Evolutionary conservation across 108 stramenopile genomes (phyloP).

Genomic region (Fragilariopsis cylindrus): DNA sequence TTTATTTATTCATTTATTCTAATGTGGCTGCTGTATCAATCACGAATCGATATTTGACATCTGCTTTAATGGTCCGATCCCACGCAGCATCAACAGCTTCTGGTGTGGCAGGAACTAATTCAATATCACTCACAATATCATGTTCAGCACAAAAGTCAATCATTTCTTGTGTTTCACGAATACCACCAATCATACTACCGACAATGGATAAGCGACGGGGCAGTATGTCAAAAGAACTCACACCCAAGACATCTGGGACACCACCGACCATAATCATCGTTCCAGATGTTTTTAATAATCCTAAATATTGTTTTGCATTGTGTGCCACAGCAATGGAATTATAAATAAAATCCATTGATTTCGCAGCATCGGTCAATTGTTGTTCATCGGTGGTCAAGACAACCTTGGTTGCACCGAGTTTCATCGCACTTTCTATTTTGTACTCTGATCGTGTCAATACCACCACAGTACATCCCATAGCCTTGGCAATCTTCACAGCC

Average conservation of each 20-base stretch:
- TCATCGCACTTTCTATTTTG: slow-evolving; percentile 44
- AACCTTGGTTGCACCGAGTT: slow-evolving; percentile 36
- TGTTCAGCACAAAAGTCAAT: slow-evolving; percentile 56
- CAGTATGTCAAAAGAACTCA: slow-evolving; percentile 27
- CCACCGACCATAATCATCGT: slow-evolving; percentile 40
- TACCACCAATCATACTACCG: slow-evolving; percentile 55
- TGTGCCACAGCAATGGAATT: slow-evolving; percentile 48
- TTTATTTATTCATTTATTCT: too few relatives aligned
- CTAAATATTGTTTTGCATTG: slow-evolving; percentile 30
- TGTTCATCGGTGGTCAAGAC: slow-evolving; percentile 41
- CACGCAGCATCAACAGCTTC: not conserved
- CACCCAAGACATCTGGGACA: slow-evolving; percentile 24
- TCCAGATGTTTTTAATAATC: slow-evolving; percentile 39
- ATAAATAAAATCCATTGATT: slow-evolving; percentile 49
- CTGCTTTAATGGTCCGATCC: too few relatives aligned
- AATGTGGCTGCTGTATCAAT: too few relatives aligned
- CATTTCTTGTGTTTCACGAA: slow-evolving; percentile 56
- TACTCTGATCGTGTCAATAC: slow-evolving; percentile 44
- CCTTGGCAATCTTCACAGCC: slow-evolving; percentile 57
- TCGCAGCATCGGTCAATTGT: slow-evolving; percentile 31
- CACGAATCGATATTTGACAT: too few relatives aligned
- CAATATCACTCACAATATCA: slow-evolving; percentile 45
- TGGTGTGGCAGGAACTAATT: slow-evolving; percentile 32
- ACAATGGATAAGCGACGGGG: slow-evolving; percentile 22
- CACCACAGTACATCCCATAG: slow-evolving; percentile 41